phyloP scores from a whole-genome alignment of 371 early-diverging fungal genomes.

The Apophysomyces trapeziformis region DNA sequence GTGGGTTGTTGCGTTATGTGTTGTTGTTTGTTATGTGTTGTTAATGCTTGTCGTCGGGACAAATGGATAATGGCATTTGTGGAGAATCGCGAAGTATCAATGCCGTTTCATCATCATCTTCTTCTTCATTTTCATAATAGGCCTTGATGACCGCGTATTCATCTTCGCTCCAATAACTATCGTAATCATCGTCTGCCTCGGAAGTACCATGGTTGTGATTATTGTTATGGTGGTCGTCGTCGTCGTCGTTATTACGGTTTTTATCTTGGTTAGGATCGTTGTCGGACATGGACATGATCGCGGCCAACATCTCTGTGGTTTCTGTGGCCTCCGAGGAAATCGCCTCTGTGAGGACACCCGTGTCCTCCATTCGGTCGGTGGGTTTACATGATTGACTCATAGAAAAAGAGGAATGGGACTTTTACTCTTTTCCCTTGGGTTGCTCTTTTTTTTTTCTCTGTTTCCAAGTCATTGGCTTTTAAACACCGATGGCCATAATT shows the following conservation, averaged over 20 bases:
- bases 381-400: slow-evolving; percentile 10
- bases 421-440: neutral
- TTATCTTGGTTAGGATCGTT: slow-evolving; percentile 10
- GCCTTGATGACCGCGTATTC: slow-evolving; percentile 17
- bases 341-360: slow-evolving; percentile 6
- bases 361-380: slow-evolving; percentile 10
- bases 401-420: neutral
- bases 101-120: slow-evolving; percentile 8
- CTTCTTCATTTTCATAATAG: slow-evolving; percentile 20
- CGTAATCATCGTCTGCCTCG: slow-evolving; percentile 13
- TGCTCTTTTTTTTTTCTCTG: neutral
- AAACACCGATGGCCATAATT: neutral
- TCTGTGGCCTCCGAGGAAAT: slow-evolving; percentile 8
- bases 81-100: neutral
- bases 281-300: slow-evolving; percentile 6
- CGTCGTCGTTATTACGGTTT: neutral
- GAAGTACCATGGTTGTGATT: too few relatives aligned
- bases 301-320: slow-evolving; percentile 9
- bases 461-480: neutral
- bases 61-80: slow-evolving; percentile 4
- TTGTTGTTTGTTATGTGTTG: too few relatives aligned
- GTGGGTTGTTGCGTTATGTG: neutral
- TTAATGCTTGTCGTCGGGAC: slow-evolving; percentile 4
- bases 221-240: too few relatives aligned
- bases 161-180: slow-evolving; percentile 17